Conservation (phyloP, 352 stramenopile genomes). For the Pythium aphanidermatum region DNA sequence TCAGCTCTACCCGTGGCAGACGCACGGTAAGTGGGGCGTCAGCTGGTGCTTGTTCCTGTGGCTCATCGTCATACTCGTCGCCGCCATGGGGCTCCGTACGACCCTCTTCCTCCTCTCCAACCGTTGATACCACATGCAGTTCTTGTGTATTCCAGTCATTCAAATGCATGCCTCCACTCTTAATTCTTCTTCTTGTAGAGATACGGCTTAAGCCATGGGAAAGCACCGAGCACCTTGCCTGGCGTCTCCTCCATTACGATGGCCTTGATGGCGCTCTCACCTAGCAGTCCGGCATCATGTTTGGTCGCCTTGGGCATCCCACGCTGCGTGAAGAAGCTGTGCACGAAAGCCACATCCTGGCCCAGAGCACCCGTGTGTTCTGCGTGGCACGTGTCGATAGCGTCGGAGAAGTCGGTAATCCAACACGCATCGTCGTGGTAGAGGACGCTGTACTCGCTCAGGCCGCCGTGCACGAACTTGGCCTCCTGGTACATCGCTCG, state of each 20-base stretch:
- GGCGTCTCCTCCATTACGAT: conserved; percentile 16
- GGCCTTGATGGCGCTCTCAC: conserved; percentile 18
- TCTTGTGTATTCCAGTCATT: not conserved
- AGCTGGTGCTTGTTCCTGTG: conserved; percentile 9
- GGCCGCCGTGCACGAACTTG: conserved; percentile 43
- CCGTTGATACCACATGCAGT: too few relatives aligned
- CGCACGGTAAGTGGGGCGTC: not conserved
- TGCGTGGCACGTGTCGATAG: conserved; percentile 57
- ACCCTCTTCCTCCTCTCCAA: conserved; percentile 10
- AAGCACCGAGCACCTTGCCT: conserved; percentile 10
- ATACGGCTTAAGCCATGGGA: conserved; percentile 23
- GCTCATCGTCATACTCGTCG: conserved; percentile 3
- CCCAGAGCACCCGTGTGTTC: conserved; percentile 46
- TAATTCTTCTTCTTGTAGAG: conserved; percentile 20
- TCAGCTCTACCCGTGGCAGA: conserved; percentile 14
- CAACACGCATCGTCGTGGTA: conserved; percentile 49
- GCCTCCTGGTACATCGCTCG: conserved; percentile 44
- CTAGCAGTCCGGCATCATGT: conserved; percentile 19
- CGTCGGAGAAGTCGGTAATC: conserved; percentile 86
- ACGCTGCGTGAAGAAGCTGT: conserved; percentile 57
- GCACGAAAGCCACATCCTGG: conserved; percentile 58
- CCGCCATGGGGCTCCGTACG: conserved; percentile 8
- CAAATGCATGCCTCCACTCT: too few relatives aligned
- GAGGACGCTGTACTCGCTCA: conserved; percentile 70
- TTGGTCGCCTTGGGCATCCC: conserved; percentile 31